Evolutionary conservation across 129 eudicot genomes (phyloP), one percentile per base, ranked within the genome.

Genomic region (Saposhnikovia divaricata): DNA sequence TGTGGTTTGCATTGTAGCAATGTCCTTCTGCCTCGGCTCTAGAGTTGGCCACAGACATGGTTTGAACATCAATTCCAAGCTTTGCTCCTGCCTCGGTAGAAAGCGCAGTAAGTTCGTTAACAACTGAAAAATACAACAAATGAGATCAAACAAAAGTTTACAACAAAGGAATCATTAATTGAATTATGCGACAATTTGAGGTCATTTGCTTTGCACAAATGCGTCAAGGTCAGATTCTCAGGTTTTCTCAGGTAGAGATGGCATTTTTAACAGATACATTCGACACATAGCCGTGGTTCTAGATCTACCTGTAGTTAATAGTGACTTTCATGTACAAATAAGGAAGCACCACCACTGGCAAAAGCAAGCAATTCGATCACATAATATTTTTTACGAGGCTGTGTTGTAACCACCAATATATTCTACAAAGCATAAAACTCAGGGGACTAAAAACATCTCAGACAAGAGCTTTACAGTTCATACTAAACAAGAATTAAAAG

Each of bases 1-100:
- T 92, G 85, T 95, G 99, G 82, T 92, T 95, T 70, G 99, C 99
- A 16, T 95, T 95, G 86, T 95, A 95, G 81, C 92, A 92, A 78
- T 95, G 99, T 78, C 92, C 99, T 34, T 34, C 37, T 6, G 97
- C 99, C 85, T 92, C 99, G 16, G 92, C 99, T 80, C 99, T 90
- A 0, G 99, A 97, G 83, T 95, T 95, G 38, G 99, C 97, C 28
- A 95, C 99, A 12, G 97, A 95, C 82, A 61, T 86, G 99, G 99
- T 87, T 82, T 90, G 46, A 82, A 92, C 99, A 28, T 90, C 89
- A 37, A 95, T 83, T 51, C 99, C 99, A 53, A 95, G 93, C 72
- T 90, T 95, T 63, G 84, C 78, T 44, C 97, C 99, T 14, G 97
- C 99, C 78, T 90, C 92, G 6, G 99, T 95, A 59, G 92, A 96